phyloP scores from a whole-genome alignment of 345 rosid genomes.

The Cochlearia excelsa region DNA sequence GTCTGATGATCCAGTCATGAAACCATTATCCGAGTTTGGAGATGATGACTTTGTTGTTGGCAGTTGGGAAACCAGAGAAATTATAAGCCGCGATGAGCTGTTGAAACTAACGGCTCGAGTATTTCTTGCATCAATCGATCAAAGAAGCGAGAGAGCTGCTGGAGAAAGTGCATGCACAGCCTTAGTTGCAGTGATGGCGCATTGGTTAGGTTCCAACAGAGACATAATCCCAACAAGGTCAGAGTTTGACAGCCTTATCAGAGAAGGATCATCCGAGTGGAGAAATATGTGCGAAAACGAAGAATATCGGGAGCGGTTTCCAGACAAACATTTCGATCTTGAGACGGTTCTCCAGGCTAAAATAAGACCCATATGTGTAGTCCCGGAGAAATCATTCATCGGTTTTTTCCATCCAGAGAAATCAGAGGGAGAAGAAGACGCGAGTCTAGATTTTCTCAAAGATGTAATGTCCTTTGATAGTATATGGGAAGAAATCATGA shows the following conservation, averaged over 20 bases:
- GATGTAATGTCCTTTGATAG: conserved; percentile 92
- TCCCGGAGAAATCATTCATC: conserved; percentile 69
- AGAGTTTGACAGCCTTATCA: conserved; percentile 78
- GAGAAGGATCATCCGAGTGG: conserved; percentile 96
- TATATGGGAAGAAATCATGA: conserved; percentile 90
- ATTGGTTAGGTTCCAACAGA: conserved; percentile 81
- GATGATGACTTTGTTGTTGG: conserved; percentile 88
- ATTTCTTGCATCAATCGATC: conserved; percentile 93
- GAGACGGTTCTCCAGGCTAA: conserved; percentile 91
- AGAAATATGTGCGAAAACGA: conserved; percentile 84
- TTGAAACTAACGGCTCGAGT: conserved; percentile 75
- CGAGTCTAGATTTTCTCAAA: conserved; percentile 66
- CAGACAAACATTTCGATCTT: conserved; percentile 93
- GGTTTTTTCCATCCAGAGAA: conserved; percentile 86
- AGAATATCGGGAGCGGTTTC: conserved; percentile 64
- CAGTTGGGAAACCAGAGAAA: conserved; percentile 79
- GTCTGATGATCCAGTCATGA: conserved; percentile 60
- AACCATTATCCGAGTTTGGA: conserved; percentile 77
- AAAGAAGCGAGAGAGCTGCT: conserved; percentile 87
- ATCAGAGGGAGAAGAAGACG: conserved; percentile 46
- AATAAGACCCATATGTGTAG: conserved; percentile 63
- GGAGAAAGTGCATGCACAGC: conserved; percentile 98
- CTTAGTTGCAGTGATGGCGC: conserved; percentile 88
- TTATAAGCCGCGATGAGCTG: conserved; percentile 80
- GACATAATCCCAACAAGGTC: conserved; percentile 89